phyloP scores from a whole-genome alignment of 306 rosid species.

The Parietaria judaica region DNA sequence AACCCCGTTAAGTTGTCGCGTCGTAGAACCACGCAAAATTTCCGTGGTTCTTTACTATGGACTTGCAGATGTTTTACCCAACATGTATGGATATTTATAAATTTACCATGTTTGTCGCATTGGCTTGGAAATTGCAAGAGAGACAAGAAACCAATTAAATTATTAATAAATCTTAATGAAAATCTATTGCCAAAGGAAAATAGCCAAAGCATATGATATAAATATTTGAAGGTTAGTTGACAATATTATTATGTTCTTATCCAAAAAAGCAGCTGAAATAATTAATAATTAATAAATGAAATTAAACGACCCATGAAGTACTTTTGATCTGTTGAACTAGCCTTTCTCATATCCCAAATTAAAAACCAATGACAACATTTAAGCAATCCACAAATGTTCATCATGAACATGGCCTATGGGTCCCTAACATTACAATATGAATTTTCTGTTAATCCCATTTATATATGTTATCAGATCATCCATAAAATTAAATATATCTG shows the following conservation, averaged over 20 bases:
- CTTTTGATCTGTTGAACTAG: background rate
- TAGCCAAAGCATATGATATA: no score
- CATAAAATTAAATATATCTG: no score
- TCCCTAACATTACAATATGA: background rate
- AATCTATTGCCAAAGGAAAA: no score
- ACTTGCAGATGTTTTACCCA: no score
- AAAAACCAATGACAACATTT: background rate
- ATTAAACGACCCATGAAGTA: background rate
- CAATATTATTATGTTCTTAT: constrained; percentile 10
- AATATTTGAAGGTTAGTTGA: background rate
- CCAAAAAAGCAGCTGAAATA: constrained; percentile 4
- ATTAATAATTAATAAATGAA: background rate
- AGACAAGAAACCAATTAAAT: background rate
- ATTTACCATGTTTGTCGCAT: no score
- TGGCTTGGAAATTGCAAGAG: background rate
- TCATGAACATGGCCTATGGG: background rate
- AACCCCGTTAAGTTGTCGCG: no score
- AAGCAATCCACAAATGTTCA: background rate
- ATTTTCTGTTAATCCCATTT: background rate
- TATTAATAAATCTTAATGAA: background rate
- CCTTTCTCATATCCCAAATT: background rate
- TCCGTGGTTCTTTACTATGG: no score
- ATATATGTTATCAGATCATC: background rate
- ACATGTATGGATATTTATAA: no score
- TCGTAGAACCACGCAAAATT: no score